A percentile compares a stretch with the other conserved stretches of the same genome.
These are phyloP conservation scores for Blastobotrys muscicola DNA, from an alignment of 805 yeast genomes.

Conservation along the genomic window DNA sequence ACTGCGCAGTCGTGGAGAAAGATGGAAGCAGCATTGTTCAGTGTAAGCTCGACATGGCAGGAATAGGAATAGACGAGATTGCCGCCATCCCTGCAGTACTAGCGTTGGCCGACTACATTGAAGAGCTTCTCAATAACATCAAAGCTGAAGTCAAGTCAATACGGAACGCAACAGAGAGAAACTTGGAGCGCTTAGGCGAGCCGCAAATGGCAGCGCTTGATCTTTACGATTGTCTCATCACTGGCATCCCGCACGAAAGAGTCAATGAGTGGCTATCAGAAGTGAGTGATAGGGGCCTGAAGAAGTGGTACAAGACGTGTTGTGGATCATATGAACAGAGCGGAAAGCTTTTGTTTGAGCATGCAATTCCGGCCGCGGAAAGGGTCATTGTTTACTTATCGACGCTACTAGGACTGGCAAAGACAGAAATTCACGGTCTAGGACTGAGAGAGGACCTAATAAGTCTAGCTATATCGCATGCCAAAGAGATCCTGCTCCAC, in stretches of 20 bases:
- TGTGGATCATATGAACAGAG: constrained; percentile 36
- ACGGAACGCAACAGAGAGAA: neutral
- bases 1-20: too few species aligned
- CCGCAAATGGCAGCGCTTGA: constrained; percentile 23
- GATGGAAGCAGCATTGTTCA: too few species aligned
- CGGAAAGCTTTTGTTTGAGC: constrained; percentile 35
- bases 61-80: too few species aligned
- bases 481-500: too few species aligned
- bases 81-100: constrained; percentile 19
- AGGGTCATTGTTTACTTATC: constrained; percentile 38
- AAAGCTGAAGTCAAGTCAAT: constrained; percentile 24
- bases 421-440: constrained; percentile 15
- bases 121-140: constrained; percentile 24
- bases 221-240: constrained; percentile 38
- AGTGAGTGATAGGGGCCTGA: constrained; percentile 47
- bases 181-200: too few species aligned
- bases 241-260: constrained; percentile 38
- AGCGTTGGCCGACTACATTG: constrained; percentile 26
- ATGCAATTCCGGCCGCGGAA: constrained; percentile 40
- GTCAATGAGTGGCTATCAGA: constrained; percentile 43
- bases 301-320: constrained; percentile 38
- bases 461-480: too few species aligned
- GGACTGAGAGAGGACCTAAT: constrained; percentile 10
- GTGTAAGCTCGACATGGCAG: too few species aligned
- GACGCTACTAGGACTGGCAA: constrained; percentile 33